A percentile compares a stretch with the other conserved stretches of the same genome.
phyloP scores from a whole-genome alignment of 202 grass and related monocot species.

The Elaeis oleifera region DNA sequence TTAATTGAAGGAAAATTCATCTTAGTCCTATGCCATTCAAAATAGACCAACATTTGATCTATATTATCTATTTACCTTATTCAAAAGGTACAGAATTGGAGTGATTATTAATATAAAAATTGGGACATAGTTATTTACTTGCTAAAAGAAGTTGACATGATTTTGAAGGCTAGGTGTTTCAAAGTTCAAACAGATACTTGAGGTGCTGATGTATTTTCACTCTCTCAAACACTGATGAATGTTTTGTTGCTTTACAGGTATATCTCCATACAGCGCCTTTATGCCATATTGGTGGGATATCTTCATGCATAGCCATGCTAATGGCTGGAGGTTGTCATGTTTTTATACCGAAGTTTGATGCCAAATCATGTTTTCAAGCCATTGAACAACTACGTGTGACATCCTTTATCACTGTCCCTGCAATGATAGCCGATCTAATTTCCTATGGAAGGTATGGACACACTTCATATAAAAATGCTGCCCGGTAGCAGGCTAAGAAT shows the following conservation, averaged over 20 bases:
- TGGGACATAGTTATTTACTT: no score
- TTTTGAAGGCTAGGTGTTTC: no score
- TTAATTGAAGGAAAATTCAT: background rate
- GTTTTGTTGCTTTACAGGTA: background rate
- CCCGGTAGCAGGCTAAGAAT: background rate
- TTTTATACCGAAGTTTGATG: conserved; percentile 59
- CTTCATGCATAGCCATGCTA: conserved; percentile 49
- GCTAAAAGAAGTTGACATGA: no score
- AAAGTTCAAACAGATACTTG: no score
- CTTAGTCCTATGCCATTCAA: no score
- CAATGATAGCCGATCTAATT: no score
- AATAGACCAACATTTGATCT: no score
- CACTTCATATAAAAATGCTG: background rate
- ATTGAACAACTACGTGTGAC: conserved; percentile 53
- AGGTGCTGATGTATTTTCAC: no score
- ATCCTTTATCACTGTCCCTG: conserved; percentile 52
- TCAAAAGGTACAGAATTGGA: no score
- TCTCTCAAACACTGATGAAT: background rate
- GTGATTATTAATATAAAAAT: no score
- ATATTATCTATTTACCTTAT: no score
- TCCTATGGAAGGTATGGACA: conserved; percentile 21
- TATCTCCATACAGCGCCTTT: no score
- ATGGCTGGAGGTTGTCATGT: conserved; percentile 69
- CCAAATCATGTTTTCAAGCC: conserved; percentile 38
- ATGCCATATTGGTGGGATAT: conserved; percentile 34